A percentile compares a stretch with the other conserved stretches of the same genome.
These are phyloP conservation scores for Endothia cerciana DNA, from an alignment of 2,329 filamentous ascomycete species.

Conservation along the genomic window DNA sequence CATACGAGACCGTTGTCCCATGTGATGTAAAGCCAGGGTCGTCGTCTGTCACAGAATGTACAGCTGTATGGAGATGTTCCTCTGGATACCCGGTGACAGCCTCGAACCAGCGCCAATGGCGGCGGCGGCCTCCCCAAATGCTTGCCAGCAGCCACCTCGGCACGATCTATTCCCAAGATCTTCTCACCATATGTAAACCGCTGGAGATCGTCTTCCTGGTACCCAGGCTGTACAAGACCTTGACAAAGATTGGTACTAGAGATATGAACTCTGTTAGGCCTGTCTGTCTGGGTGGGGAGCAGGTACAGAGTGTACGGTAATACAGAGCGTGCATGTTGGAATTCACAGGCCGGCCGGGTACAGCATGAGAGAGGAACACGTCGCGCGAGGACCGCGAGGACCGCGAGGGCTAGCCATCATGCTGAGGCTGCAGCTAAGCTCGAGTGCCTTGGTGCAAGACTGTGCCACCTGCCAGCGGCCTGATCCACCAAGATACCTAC, in stretches of 20 bases:
- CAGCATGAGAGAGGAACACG: no score
- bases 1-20: background rate
- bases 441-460: background rate
- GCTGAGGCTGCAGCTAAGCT: background rate
- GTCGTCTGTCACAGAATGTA: background rate
- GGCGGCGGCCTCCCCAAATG: no score
- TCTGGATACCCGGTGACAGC: background rate
- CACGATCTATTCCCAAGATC: background rate
- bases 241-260: background rate
- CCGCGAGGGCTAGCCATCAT: background rate
- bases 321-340: background rate
- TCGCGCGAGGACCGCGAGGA: no score
- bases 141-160: background rate
- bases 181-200: background rate
- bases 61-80: no score
- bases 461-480: no score
- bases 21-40: background rate
- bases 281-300: background rate
- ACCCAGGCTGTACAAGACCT: background rate
- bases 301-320: background rate
- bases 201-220: background rate
- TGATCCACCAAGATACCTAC: no score
- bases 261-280: background rate
- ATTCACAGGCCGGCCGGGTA: background rate
- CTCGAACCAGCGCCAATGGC: constrained; percentile 1